A percentile compares a stretch with the other conserved stretches of the same genome.
Evolutionary conservation across 139 green algal genomes (phyloP).

Genomic region (Desmodesmus armatus): DNA sequence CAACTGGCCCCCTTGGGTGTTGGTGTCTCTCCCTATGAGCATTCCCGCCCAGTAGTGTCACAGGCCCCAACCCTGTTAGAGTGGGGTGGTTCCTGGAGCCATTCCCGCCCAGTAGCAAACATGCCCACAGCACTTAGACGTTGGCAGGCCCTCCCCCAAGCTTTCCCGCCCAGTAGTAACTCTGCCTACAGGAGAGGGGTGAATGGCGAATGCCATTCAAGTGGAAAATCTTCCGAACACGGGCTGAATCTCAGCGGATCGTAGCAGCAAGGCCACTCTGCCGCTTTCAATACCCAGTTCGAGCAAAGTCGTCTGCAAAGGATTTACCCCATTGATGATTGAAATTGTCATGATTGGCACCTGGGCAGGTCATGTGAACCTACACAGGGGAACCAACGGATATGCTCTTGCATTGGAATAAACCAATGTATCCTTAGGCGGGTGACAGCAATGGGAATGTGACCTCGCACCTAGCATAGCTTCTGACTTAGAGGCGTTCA

Average conservation of each 20-base stretch:
- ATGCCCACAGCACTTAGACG: too few relatives aligned
- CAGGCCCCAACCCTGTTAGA: too few relatives aligned
- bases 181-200: not conserved
- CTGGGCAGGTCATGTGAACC: constrained; percentile 54
- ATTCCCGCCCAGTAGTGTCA: too few relatives aligned
- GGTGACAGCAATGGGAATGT: constrained; percentile 57
- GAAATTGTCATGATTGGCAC: constrained; percentile 72
- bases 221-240: constrained; percentile 70
- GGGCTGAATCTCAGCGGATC: constrained; percentile 88
- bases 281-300: constrained; percentile 89
- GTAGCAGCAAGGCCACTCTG: constrained; percentile 89
- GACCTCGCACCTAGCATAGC: constrained; percentile 61
- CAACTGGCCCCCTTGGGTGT: too few relatives aligned
- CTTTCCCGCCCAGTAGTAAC: constrained; percentile 38
- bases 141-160: too few relatives aligned
- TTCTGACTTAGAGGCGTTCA: too few relatives aligned
- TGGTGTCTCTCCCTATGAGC: too few relatives aligned
- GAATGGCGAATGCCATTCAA: constrained; percentile 41
- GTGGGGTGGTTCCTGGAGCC: too few relatives aligned
- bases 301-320: constrained; percentile 89
- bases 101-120: too few relatives aligned
- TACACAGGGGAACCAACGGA: constrained; percentile 60
- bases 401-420: constrained; percentile 74
- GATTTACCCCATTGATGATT: constrained; percentile 85
- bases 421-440: constrained; percentile 77